Base-by-base conservation (phyloP, 169 alveolate species). In the Plasmodium cynomolgi region DNA sequence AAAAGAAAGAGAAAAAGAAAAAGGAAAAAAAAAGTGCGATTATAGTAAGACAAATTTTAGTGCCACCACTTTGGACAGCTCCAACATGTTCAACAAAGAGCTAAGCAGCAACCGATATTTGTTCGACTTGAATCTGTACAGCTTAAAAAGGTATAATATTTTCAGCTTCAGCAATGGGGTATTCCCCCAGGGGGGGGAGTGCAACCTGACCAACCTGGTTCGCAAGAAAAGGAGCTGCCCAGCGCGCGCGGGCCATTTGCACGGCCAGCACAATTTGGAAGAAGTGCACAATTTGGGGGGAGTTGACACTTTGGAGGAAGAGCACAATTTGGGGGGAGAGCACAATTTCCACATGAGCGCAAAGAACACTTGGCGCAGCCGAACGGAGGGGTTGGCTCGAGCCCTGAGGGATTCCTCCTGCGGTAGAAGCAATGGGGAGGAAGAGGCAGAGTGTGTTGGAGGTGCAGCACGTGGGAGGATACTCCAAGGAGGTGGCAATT, bases 81-180 rank as follows among this genome's bases (percentile, higher is more conserved):
- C 26, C 80, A 73, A 73, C 26, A 20, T 58, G 26, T 86, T 50
- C 44, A 77, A 20, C 6, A 86, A 86, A 86, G 93, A 86, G 71
- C 68, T 86, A 34, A 7, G 79, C 23, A 86, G 93, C 34, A 86
- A 86, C 44, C 74, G 68, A 56, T 86, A 86, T 77, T 44, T 86
- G 4, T 86, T 75, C 44, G 93, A 86, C 33, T 33, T 77, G 33
- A 86, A 86, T 54, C 33, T 86, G 5, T 86, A 86, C 44, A 86
- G 72, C 47, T 56, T 54, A 17, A 86, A 75, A 86, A 86, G n/a
- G 68, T 86, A 77, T 34, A 86, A 86, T 9, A 17, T 86, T 1
- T 75, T 86, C 47, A 86, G 93, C 39, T 54, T 75, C 50, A 86
- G 85, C 20, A 86, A 86, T 75, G 81, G 47, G 17, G 13, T 44